phyloP scores from a whole-genome alignment of 2,329 filamentous ascomycete species.

The Pyricularia sp. region DNA sequence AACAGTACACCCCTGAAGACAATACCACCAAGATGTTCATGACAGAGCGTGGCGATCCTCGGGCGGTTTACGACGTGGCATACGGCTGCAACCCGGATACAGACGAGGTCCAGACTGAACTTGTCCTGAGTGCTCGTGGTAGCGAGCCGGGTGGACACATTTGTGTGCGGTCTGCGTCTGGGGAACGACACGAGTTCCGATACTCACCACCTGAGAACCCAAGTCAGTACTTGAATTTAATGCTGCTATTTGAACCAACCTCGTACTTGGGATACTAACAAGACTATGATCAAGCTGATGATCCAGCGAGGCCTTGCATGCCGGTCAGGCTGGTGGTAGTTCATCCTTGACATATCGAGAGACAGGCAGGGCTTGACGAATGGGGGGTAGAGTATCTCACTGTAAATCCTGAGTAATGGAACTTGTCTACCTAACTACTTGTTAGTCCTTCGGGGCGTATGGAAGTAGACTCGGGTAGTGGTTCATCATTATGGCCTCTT shows the following conservation, averaged over 20 bases:
- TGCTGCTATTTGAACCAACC: too few species aligned
- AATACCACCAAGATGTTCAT: constrained; percentile 39
- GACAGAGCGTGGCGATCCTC: constrained; percentile 32
- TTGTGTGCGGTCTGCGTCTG: constrained; percentile 27
- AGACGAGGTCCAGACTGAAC: constrained; percentile 26
- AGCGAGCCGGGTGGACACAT: constrained; percentile 23
- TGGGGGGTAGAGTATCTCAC: too few species aligned
- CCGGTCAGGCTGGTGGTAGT: background rate
- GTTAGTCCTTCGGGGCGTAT: too few species aligned
- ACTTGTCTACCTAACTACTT: background rate
- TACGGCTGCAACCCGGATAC: constrained; percentile 32
- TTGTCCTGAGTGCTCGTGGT: constrained; percentile 21
- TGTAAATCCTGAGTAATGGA: too few species aligned
- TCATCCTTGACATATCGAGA: background rate
- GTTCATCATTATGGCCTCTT: too few species aligned
- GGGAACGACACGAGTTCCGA: constrained; percentile 29
- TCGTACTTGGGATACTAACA: background rate
- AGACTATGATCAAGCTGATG: background rate
- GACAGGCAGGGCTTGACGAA: too few species aligned
- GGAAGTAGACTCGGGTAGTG: too few species aligned
- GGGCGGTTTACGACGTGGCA: constrained; percentile 27
- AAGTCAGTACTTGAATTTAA: constrained; percentile 14
- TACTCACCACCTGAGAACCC: constrained; percentile 30
- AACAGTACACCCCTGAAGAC: constrained; percentile 27
- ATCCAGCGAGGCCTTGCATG: constrained; percentile 1